Base-by-base conservation (phyloP, 768 basidiomycete genomes). In the Nidularia sp. region DNA sequence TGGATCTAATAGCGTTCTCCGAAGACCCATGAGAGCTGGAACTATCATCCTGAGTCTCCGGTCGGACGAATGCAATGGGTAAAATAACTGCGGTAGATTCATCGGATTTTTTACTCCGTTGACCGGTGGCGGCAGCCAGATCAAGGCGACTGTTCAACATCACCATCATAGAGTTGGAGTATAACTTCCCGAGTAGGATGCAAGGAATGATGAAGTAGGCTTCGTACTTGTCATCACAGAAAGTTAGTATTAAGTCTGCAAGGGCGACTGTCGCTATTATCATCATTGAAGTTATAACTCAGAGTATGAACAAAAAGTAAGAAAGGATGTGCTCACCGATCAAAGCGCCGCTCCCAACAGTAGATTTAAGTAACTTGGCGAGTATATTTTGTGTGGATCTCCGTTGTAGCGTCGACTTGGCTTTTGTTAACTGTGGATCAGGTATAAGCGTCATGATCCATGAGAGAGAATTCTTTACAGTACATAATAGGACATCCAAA, bases 141-240 rank as follows among this genome's bases (percentile, higher is more conserved):
- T 13, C 25, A n/a, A 53, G 49, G 6, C 57, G 57, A 34, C 54
- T 58, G 49, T 58, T 58, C 43, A 58, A 58, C 9, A 58, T 52
- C 1, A 50, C 54, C 57, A 58, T 58, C 57, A 58, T 58, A 18
- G 57, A 53, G 22, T 52, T 58, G 15, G 57, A 55, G 35, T 58
- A 58, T 29, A 58, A 13, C 48, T 58, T 58, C 29, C 54, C 57
- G 13, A 55, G 39, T n/a, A 51, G 44, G 10, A 33, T 41, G 13
- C 51, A 51, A 13, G 52, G 41, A 7, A 52, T 51, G 47, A 49
- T 45, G n/a, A 45, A 58, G 35, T 51, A 55, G 2, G 33, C 45
- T 8, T 53, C 48, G 25, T 48, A 50, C 18, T 45, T 47, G 2
- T 49, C 53, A 10, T 57, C 49, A 9, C 36, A 9, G 29, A 57